Evolutionary conservation across 1,284 basidiomycete genomes (phyloP).

Genomic region (Ceratobasidium sp.): DNA sequence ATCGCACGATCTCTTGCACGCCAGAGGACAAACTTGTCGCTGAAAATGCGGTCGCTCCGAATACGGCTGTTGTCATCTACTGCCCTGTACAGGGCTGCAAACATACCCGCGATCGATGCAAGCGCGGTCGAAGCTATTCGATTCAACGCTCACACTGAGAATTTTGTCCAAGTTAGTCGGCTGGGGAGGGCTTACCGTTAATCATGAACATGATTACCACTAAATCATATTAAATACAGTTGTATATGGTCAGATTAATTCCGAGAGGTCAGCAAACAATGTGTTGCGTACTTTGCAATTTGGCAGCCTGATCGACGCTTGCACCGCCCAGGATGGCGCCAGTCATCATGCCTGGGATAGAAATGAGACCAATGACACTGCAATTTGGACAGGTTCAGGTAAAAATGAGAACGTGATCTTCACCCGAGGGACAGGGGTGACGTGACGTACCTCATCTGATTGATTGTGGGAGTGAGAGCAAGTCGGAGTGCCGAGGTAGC

Average conservation of each 20-base stretch:
- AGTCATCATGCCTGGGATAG: slow-evolving; percentile 77
- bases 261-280: neutral
- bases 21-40: slow-evolving; percentile 32
- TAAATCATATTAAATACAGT: slow-evolving; percentile 31
- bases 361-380: slow-evolving; percentile 81
- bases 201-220: slow-evolving; percentile 94
- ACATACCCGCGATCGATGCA: slow-evolving; percentile 37
- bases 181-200: slow-evolving; percentile 54
- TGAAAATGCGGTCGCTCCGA: slow-evolving; percentile 37
- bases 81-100: slow-evolving; percentile 35
- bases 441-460: slow-evolving; percentile 74
- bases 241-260: neutral
- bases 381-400: neutral
- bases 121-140: slow-evolving; percentile 32
- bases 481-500: slow-evolving; percentile 77
- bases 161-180: neutral
- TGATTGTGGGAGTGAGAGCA: slow-evolving; percentile 79
- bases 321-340: slow-evolving; percentile 86
- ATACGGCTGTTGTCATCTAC: slow-evolving; percentile 39
- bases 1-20: slow-evolving; percentile 35
- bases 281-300: slow-evolving; percentile 64
- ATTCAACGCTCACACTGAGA: neutral
- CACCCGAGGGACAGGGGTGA: neutral
- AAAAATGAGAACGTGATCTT: neutral
- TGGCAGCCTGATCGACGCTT: slow-evolving; percentile 81